Conservation (phyloP, 176 grass and related monocot genomes). For the Dendrocalamus sinicus region DNA sequence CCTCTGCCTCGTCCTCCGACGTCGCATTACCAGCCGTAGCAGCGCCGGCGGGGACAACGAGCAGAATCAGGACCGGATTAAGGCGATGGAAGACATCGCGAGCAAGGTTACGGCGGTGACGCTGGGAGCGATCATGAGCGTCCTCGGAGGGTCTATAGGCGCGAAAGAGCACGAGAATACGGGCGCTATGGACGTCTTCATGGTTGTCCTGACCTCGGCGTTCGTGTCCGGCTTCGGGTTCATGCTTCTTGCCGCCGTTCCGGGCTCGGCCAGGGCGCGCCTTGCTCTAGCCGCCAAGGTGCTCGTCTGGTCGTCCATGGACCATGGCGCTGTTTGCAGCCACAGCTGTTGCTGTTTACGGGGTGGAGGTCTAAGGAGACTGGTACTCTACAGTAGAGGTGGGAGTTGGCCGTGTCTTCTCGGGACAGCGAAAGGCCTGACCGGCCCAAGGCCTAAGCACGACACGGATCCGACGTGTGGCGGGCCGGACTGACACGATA, state of each 20-base stretch:
- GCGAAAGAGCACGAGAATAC: not conserved
- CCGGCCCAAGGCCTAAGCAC: too few relatives aligned
- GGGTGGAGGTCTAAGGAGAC: not conserved
- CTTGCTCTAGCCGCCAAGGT: not conserved
- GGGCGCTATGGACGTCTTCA: not conserved
- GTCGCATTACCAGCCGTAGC: not conserved
- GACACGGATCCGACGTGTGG: too few relatives aligned
- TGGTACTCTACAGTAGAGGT: too few relatives aligned
- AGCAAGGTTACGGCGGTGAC: constrained; percentile 17
- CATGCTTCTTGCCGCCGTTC: not conserved
- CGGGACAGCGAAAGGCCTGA: too few relatives aligned
- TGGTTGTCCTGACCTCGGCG: constrained; percentile 12
- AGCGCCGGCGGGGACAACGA: not conserved
- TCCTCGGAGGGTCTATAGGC: not conserved
- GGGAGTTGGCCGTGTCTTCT: too few relatives aligned
- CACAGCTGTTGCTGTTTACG: not conserved
- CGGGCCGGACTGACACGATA: too few relatives aligned
- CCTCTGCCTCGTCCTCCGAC: not conserved
- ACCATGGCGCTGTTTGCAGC: not conserved
- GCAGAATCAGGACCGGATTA: not conserved
- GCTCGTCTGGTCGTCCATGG: not conserved
- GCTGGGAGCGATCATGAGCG: not conserved
- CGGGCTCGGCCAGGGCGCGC: not conserved
- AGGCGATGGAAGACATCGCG: constrained; percentile 19
- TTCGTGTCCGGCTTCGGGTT: constrained; percentile 32